Base-by-base conservation (phyloP, 2,329 filamentous ascomycete species). In the Trichoderma koningii region DNA sequence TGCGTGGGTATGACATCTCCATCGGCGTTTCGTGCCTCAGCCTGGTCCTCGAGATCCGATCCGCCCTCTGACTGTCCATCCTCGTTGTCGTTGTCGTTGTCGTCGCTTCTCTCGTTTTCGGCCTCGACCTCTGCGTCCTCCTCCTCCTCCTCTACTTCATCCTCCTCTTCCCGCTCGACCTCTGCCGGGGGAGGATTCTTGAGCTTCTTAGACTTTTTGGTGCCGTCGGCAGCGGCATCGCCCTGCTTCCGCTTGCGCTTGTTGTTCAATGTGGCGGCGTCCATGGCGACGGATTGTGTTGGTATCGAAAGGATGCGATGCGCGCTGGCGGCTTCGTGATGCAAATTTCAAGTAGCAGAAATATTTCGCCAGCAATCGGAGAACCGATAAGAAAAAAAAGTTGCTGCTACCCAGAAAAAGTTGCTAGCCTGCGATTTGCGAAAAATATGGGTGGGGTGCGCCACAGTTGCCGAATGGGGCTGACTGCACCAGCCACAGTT, bases 171-270 rank as follows among this genome's bases (percentile, higher is more conserved):
- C 5, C 63, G 64, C 56, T 75, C 73, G 30, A 19, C 42, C 21
- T 48, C 17, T 10, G 55, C 47, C 42, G 68, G 73, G 71, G 72
- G 67, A 63, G 73, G 47, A 72, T 81, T 82, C 74, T 82, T 82
- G 38, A 74, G 68, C 65, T 79, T 80, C 47, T 77, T 76, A 26
- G 73, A 64, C 41, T 57, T 41, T 6, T 67, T 67, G 5, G 66
- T 60, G 42, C 72, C 67, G 30, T 70, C 66, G 42, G 71, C 70
- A 52, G 71, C 68, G 10, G 73, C 69, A 64, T 78, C 74, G 60
- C 71, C 73, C 66, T 74, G 76, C 69, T 73, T 77, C 64, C 76
- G 75, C 69, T 78, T 80, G 66, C 81, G 77, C 75, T 83, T 83
- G 69, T 82, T 82, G 71, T 70, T 77, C 53, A 74, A 70, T 52